Conservation (phyloP, 768 basidiomycete genomes). For the Cyclocybe cylindracea region DNA sequence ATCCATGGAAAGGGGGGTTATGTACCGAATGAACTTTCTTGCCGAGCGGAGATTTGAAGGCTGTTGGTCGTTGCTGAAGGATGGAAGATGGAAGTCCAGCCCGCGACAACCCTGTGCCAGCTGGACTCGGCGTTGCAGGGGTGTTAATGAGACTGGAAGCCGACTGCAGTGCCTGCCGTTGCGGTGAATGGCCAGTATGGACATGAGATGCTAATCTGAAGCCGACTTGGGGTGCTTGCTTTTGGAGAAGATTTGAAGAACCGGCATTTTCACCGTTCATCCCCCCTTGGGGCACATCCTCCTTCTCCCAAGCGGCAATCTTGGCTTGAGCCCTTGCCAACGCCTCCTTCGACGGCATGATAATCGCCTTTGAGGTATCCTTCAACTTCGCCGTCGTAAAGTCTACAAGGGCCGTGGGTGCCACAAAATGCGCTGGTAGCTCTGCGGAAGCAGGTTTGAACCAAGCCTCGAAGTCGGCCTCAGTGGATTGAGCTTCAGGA, state of each 20-base stretch:
- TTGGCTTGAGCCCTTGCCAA: conserved; percentile 55
- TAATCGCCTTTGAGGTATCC: conserved; percentile 30
- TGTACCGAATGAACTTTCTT: conserved; percentile 20
- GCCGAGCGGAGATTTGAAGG: conserved; percentile 50
- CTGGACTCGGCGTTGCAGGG: conserved; percentile 43
- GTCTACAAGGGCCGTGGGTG: conserved; percentile 7
- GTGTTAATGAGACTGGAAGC: conserved; percentile 37
- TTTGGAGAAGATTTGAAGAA: conserved; percentile 1
- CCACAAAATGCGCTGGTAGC: conserved; percentile 13
- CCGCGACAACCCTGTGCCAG: conserved; percentile 20
- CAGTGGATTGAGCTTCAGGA: conserved; percentile 36
- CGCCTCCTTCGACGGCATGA: conserved; percentile 55
- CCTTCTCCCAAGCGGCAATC: conserved; percentile 49
- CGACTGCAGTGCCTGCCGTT: conserved; percentile 35
- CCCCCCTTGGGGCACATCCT: conserved; percentile 17
- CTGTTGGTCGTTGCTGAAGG: conserved; percentile 27
- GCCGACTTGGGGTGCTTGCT: not conserved
- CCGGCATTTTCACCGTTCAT: conserved; percentile 21
- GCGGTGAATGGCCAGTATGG: conserved; percentile 21
- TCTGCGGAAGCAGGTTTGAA: conserved; percentile 39
- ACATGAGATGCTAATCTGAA: conserved; percentile 26
- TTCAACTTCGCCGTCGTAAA: conserved; percentile 23
- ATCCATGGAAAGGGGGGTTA: conserved; percentile 15
- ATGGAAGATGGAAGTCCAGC: conserved; percentile 16
- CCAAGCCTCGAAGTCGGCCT: conserved; percentile 49